Base-by-base conservation (phyloP, 331 rosid species). In the Phaseolus coccineus region DNA sequence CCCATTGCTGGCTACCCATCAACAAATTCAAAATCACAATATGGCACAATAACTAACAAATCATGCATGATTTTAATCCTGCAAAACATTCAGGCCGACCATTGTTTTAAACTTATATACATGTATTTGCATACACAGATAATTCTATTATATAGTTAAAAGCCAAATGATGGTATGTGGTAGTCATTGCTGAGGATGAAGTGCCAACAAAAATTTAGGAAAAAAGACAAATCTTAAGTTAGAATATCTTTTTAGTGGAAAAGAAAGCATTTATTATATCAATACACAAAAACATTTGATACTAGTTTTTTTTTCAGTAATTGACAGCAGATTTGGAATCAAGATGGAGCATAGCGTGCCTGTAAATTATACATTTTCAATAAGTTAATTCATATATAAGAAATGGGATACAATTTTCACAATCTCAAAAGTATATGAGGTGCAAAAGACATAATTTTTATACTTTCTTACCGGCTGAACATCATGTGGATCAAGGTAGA, bases 401-500 rank as follows among this genome's bases (percentile, higher is more conserved):
- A 55, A 25, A 76, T 51, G 74, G 9, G 52, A 63, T 16, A 76
- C 82, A 71, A 56, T 8, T 63, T 71, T 47, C 61, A 72, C 50
- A 69, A 55, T 57, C 53, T 57, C 48, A 50, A 57, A 30, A 47
- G 63, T 19, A 48, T 22, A 42, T 35, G 46, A 61, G 12, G 33
- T 8, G 30, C 25, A 75, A 19, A 15, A 33, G 48, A 25, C 31
- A 37, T 31, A 39, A 46, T 35, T 73, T 52, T 39, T 25, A 69
- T 58, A 70, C 56, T 76, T 31, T 27, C 50, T 63, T 90, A 91
- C 99, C 88, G 81, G 86, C 85, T 96, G 97, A 83, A 83, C 92
- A n/a, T 89, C 93, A 82, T 96, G 99, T 11, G 99, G 99, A 84
- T 96, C 99, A 89, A 96, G 99, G 90, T 90, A 96, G 74, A 93